These are phyloP conservation scores for Aspergillus taichungensis DNA, from an alignment of 495 filamentous ascomycete species.

Conservation along the genomic window DNA sequence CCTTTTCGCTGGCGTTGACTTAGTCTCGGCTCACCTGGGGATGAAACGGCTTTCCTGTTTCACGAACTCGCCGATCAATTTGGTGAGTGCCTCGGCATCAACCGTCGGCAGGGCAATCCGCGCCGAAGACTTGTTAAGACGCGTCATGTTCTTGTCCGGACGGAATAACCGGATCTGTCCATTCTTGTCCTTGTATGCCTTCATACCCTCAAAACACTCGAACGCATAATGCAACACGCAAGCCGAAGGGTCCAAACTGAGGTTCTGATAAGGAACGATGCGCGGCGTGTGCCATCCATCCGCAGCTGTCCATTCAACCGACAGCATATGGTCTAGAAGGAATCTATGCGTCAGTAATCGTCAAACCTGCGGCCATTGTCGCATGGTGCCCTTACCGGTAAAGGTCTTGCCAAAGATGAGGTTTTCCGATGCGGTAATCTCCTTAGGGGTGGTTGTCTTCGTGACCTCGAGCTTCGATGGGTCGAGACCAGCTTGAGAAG, in stretches of 20 bases:
- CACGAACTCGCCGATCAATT: conserved; percentile 71
- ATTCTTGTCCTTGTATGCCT: conserved; percentile 79
- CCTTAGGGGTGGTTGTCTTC: conserved; percentile 67
- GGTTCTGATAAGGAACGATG: conserved; percentile 92
- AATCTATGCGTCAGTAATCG: conserved; percentile 12
- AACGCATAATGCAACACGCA: conserved; percentile 99
- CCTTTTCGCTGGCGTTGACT: background rate
- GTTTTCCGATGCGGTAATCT: conserved; percentile 60
- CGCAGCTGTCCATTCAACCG: conserved; percentile 80
- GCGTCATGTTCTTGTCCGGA: conserved; percentile 93
- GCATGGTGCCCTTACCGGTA: conserved; percentile 49
- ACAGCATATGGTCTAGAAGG: conserved; percentile 84
- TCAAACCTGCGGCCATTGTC: background rate
- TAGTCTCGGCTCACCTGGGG: conserved; percentile 44
- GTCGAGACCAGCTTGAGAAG: conserved; percentile 56
- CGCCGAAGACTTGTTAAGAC: conserved; percentile 78
- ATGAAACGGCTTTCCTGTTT: conserved; percentile 83
- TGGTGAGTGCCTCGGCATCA: conserved; percentile 57
- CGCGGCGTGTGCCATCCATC: conserved; percentile 72
- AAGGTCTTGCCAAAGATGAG: conserved; percentile 84
- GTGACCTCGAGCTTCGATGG: conserved; percentile 64
- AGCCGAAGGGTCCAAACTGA: conserved; percentile 88
- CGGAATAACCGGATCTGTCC: conserved; percentile 80
- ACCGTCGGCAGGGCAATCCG: conserved; percentile 90
- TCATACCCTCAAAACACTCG: conserved; percentile 97